These are phyloP conservation scores for Trifolium fragiferum DNA, from an alignment of 306 rosid species.

Conservation along the genomic window DNA sequence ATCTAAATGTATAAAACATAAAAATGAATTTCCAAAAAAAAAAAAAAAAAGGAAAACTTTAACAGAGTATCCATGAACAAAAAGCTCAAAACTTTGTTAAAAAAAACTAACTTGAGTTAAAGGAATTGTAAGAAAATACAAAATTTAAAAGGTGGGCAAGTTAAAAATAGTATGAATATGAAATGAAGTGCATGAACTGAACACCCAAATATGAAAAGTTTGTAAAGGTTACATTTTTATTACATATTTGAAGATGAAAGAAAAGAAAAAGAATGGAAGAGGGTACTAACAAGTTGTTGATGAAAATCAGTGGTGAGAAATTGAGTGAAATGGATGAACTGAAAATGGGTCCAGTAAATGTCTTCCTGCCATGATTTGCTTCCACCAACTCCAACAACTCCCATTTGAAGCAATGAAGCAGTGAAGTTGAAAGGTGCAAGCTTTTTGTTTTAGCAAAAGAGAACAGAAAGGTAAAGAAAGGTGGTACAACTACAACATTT, in stretches of 20 bases:
- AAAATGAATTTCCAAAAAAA: too few relatives aligned
- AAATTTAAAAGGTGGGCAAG: not conserved
- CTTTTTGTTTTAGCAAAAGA: not conserved
- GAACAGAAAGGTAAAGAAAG: too few relatives aligned
- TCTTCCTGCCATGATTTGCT: conserved; percentile 63
- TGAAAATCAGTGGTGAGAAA: conserved; percentile 50
- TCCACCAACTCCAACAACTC: conserved; percentile 41
- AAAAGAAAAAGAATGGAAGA: not conserved
- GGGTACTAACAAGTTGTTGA: conserved; percentile 55
- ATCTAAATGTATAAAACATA: not conserved
- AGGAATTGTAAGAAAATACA: not conserved
- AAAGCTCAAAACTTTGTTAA: not conserved
- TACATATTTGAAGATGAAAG: not conserved
- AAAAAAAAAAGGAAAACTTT: not conserved
- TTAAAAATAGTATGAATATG: not conserved
- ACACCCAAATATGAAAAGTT: not conserved
- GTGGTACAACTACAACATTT: too few relatives aligned
- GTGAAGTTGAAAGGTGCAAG: not conserved
- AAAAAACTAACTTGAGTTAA: not conserved
- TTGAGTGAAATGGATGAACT: conserved; percentile 51
- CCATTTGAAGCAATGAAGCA: not conserved
- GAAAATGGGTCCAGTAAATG: conserved; percentile 69
- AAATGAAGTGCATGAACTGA: conserved; percentile 5
- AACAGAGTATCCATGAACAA: not conserved
- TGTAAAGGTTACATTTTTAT: not conserved